Evolutionary conservation across 2,329 filamentous ascomycete genomes (phyloP), one percentile per base, ranked within the genome.

Genomic region (Juglanconis juglandina): DNA sequence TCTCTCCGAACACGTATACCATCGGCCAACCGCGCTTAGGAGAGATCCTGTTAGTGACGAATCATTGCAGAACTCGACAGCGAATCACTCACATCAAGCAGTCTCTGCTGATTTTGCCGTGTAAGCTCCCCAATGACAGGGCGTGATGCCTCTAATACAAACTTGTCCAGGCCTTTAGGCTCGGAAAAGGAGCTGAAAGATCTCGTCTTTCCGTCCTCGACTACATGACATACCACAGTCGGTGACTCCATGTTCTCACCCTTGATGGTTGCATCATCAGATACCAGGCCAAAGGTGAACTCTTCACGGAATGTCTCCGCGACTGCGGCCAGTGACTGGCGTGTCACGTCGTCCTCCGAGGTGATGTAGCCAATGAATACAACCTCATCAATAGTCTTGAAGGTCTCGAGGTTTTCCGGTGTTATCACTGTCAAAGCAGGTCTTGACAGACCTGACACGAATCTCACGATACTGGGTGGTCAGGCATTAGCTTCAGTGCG

Each of bases 1-100:
- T 71, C 5, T 62, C 51, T 7, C 71, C 70, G 59, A 76, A 75
- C 52, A 76, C 62, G 63, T 76, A 76, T 48, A 76, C 67, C 64
- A 76, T 75, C 5, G 74, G 70, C 69, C 69, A 73, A 24, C 68
- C 72, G 48, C 71, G 71, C 68, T 73, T 58, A 8, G 24, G 34
- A 8, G 47, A 54, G 17, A n/a, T 50, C 42, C 3, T 9, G 35
- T 59, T n/a, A 62, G 64, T 0, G 4, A 37, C 2, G 14, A 34
- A 52, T 5, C 5, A 4, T 34, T 52, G 7, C 9, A 42, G 41
- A 32, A 37, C 11, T 51, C 33, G 33, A 24, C 6, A 34, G 17
- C 11, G 17, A 2, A 48, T 2, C n/a, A 66, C 73, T 66, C 55
- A 76, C 74, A 44, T 73, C 68, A 24, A 74, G 66, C 10, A 74